Evolutionary conservation across 768 basidiomycete species (phyloP), one percentile per base, ranked within the genome.

Genomic region (Termitomyces sp.): DNA sequence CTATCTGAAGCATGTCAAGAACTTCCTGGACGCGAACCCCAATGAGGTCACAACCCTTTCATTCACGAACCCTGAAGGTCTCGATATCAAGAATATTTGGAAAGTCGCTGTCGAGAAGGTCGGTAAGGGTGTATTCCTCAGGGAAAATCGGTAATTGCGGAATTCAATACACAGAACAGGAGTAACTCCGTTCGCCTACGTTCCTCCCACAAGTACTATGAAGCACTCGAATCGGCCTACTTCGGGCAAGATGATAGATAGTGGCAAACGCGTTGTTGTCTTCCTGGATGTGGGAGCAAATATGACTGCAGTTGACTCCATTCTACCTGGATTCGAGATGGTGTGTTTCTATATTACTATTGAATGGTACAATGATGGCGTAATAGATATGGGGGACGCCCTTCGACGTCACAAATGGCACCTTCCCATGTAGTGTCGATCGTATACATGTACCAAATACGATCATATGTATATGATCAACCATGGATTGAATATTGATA

Each of bases 51-150:
- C 88, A 50, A 85, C 86, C 0, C 69, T 88, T 52, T 70, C 88
- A 38, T 85, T 88, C 64, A 86, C 86, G 40, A 88, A 88, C 66
- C 83, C 81, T 4, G 86, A 87, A 56, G 75, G 77, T 9, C 69
- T 78, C 16, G 78, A 80, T 1, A 71, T 84, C 12, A 64, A 72
- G 5, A 71, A 70, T 5, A 67, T 78, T 6, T 86, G 82, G 80
- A 77, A 77, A 35, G 80, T 81, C 1, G 71, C 76, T 0, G 87
- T 87, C 67, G 74, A 79, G 40, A 45, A 68, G 1, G 72, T 84
- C 12, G 83, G 84, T 67, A 66, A 44, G 40, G 20, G 13, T 9
- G 22, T 30, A 10, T 16, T 58, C 33, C 53, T 44, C n/a, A 5
- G 2, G 35, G 28, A 40, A n/a, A 2, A 55, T 26, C 4, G 4